Conservation (phyloP, 495 filamentous ascomycete genomes). For the Lepidopterella palustris region DNA sequence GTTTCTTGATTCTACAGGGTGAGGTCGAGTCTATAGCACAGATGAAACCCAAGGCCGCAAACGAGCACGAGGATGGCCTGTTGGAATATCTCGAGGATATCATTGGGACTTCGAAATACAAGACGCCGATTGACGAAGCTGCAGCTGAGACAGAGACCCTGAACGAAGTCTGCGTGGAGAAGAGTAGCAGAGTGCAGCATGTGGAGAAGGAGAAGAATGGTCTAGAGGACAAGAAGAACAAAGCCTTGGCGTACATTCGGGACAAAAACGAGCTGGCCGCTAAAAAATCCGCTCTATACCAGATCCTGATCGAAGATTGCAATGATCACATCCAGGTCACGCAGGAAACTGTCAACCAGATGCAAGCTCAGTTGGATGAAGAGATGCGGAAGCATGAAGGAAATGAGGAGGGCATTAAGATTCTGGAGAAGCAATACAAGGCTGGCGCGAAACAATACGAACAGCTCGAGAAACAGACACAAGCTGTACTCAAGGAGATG, state of each 20-base stretch:
- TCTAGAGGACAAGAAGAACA: constrained; percentile 93
- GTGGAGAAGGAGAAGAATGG: constrained; percentile 94
- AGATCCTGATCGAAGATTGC: constrained; percentile 81
- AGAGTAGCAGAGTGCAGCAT: constrained; percentile 88
- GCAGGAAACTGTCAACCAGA: constrained; percentile 80
- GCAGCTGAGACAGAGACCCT: constrained; percentile 81
- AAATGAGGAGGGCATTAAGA: constrained; percentile 84
- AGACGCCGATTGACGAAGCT: constrained; percentile 89
- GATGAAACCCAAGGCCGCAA: constrained; percentile 94
- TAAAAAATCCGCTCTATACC: constrained; percentile 86
- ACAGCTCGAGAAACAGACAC: constrained; percentile 70
- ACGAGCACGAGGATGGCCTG: constrained; percentile 92
- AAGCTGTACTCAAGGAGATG: constrained; percentile 78
- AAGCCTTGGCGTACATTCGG: constrained; percentile 77
- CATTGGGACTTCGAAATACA: constrained; percentile 97
- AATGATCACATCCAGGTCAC: constrained; percentile 83
- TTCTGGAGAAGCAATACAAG: constrained; percentile 78
- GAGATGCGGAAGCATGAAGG: constrained; percentile 91
- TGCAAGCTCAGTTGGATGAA: constrained; percentile 78
- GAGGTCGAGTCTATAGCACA: constrained; percentile 98
- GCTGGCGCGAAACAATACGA: constrained; percentile 74
- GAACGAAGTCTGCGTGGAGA: constrained; percentile 91
- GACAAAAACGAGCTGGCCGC: constrained; percentile 88
- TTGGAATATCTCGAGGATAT: constrained; percentile 98
- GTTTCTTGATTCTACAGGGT: constrained; percentile 93